Conservation (phyloP, 2,329 filamentous ascomycete species). For the Lachnellula occidentalis region DNA sequence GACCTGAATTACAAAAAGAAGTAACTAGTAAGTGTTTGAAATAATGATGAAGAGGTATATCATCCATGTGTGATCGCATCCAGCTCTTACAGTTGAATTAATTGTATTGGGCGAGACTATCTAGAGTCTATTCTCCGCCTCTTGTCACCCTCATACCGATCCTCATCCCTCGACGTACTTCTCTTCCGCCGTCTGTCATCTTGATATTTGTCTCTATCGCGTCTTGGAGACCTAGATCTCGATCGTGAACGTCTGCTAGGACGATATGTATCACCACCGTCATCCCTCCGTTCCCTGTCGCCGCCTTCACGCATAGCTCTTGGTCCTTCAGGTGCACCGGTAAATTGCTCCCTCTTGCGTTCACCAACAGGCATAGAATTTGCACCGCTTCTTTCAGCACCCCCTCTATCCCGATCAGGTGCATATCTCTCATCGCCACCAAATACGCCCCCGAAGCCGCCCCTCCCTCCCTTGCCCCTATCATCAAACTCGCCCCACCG, state of each 20-base stretch:
- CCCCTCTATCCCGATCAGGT: slow-evolving; percentile 53
- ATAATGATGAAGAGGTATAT: too few species aligned
- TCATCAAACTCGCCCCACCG: slow-evolving; percentile 67
- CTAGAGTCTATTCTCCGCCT: slow-evolving; percentile 48
- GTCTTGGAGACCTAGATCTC: slow-evolving; percentile 49
- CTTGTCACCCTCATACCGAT: slow-evolving; percentile 54
- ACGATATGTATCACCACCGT: slow-evolving; percentile 27
- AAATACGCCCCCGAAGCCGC: slow-evolving; percentile 30
- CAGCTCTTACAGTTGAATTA: not conserved
- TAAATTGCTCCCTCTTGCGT: slow-evolving; percentile 31
- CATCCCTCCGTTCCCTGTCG: slow-evolving; percentile 30
- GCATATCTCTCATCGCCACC: slow-evolving; percentile 61
- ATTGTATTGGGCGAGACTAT: slow-evolving; percentile 9
- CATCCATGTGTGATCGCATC: too few species aligned
- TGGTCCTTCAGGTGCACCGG: slow-evolving; percentile 29
- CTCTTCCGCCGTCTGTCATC: slow-evolving; percentile 50
- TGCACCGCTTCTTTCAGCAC: slow-evolving; percentile 52
- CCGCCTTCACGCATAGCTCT: slow-evolving; percentile 26
- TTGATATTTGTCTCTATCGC: slow-evolving; percentile 37
- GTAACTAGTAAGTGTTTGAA: too few species aligned
- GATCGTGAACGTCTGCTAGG: slow-evolving; percentile 33
- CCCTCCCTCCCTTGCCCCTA: slow-evolving; percentile 34
- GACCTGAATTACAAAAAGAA: too few species aligned
- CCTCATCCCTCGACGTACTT: slow-evolving; percentile 48
- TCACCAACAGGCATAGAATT: slow-evolving; percentile 68